A percentile compares a stretch with the other conserved stretches of the same genome.
Evolutionary conservation across 176 grass and related monocot genomes (phyloP).

Genomic region (Miscanthus lutarioriparius): DNA sequence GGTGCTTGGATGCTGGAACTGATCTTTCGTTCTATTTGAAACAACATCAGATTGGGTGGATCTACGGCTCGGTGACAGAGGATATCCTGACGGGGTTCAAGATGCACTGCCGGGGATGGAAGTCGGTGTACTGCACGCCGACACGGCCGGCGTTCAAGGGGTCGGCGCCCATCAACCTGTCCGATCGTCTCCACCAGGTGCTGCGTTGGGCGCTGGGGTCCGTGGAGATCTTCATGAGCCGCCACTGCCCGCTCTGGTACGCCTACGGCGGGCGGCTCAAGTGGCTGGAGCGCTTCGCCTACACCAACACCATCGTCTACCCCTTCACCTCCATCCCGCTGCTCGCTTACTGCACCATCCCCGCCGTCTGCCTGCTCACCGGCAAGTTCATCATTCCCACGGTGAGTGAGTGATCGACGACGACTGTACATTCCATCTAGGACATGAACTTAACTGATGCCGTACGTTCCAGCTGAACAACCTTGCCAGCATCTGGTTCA

Average conservation of each 20-base stretch:
- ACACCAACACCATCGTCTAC: slow-evolving; percentile 97
- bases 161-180: slow-evolving; percentile 83
- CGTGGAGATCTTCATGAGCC: slow-evolving; percentile 92
- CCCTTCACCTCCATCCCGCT: slow-evolving; percentile 95
- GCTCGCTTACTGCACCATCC: slow-evolving; percentile 87
- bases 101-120: slow-evolving; percentile 98
- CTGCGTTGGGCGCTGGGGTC: slow-evolving; percentile 83
- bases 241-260: slow-evolving; percentile 95
- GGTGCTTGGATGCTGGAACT: slow-evolving; percentile 28
- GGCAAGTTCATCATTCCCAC: slow-evolving; percentile 95
- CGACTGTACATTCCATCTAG: no score
- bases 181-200: slow-evolving; percentile 83
- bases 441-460: no score
- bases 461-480: slow-evolving; percentile 57
- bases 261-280: slow-evolving; percentile 88
- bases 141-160: slow-evolving; percentile 73
- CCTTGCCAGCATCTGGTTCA: slow-evolving; percentile 91
- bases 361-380: slow-evolving; percentile 85
- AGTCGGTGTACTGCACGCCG: slow-evolving; percentile 85
- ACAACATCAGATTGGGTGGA: slow-evolving; percentile 65
- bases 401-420: slow-evolving; percentile 19
- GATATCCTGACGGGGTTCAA: slow-evolving; percentile 96
- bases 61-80: slow-evolving; percentile 89
- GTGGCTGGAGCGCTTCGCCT: slow-evolving; percentile 92
- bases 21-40: accelerated